Percentiles rank a stretch among this genome's conserved stretches.
These are phyloP conservation scores for Salix exigua DNA, from an alignment of 345 rosid species.

Conservation along the genomic window DNA sequence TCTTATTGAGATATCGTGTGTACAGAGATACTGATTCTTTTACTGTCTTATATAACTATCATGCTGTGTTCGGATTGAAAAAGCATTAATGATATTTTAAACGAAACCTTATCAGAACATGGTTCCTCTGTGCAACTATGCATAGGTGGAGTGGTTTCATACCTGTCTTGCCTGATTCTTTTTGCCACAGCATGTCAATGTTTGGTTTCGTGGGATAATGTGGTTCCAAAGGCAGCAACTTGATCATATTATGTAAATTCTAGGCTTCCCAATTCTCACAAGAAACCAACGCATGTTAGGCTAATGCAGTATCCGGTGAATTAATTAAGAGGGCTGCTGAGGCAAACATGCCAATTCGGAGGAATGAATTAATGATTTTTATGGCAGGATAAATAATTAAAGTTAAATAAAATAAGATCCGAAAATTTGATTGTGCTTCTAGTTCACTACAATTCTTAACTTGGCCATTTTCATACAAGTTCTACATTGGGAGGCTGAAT, in stretches of 20 bases:
- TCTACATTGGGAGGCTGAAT: too few relatives aligned
- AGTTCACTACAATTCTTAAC: background rate
- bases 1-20: background rate
- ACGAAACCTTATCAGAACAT: background rate
- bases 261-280: background rate
- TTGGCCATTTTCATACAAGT: background rate
- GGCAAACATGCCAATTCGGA: background rate
- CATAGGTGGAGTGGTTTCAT: background rate
- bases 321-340: background rate
- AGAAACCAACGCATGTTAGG: too few relatives aligned
- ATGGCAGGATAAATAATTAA: background rate
- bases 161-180: background rate
- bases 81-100: background rate
- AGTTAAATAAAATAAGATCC: background rate
- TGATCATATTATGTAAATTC: background rate
- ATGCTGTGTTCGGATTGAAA: background rate
- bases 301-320: background rate
- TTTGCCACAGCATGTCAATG: background rate
- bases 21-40: background rate
- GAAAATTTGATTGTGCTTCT: too few relatives aligned
- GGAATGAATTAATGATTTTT: background rate
- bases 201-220: background rate
- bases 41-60: background rate
- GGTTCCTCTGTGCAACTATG: background rate
- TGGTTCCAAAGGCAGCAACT: background rate